A percentile compares a stretch with the other conserved stretches of the same genome.
These are phyloP conservation scores for Colletotrichum sidae DNA, from an alignment of 2,329 filamentous ascomycete genomes.

Conservation along the genomic window DNA sequence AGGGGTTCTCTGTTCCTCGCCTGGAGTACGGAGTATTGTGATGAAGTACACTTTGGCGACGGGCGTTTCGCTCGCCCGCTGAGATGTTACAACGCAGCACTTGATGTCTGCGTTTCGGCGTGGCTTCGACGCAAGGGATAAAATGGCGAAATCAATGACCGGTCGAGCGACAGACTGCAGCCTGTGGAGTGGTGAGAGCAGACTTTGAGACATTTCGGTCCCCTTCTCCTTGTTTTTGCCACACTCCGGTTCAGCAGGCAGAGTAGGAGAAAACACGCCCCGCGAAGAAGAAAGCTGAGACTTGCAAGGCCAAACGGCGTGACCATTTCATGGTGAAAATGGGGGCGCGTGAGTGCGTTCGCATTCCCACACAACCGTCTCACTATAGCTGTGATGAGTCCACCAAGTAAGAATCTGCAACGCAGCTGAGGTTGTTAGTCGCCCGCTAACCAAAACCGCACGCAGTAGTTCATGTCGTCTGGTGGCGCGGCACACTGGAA, in stretches of 20 bases:
- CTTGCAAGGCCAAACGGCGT: constrained; percentile 21
- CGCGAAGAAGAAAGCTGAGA: constrained; percentile 29
- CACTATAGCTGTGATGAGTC: not conserved
- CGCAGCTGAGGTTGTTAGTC: no score
- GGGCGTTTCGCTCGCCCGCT: constrained; percentile 16
- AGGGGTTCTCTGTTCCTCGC: not conserved
- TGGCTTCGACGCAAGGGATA: constrained; percentile 17
- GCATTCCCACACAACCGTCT: constrained; percentile 28
- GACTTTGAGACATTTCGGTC: no score
- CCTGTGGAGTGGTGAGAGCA: no score
- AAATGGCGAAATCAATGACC: not conserved
- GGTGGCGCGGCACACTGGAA: constrained; percentile 23
- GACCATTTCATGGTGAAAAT: not conserved
- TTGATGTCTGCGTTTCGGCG: constrained; percentile 7
- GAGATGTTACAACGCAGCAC: not conserved
- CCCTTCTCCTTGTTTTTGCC: not conserved
- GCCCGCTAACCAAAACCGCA: not conserved
- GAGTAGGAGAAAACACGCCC: constrained; percentile 32
- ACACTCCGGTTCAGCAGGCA: constrained; percentile 1
- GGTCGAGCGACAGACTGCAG: no score
- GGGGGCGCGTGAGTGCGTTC: constrained; percentile 12
- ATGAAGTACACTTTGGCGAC: not conserved
- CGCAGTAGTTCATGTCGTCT: constrained; percentile 10
- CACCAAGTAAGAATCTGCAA: no score
- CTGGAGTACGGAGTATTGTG: no score